Conservation (phyloP, 2,329 filamentous ascomycete species). For the Penicillium digitatum region DNA sequence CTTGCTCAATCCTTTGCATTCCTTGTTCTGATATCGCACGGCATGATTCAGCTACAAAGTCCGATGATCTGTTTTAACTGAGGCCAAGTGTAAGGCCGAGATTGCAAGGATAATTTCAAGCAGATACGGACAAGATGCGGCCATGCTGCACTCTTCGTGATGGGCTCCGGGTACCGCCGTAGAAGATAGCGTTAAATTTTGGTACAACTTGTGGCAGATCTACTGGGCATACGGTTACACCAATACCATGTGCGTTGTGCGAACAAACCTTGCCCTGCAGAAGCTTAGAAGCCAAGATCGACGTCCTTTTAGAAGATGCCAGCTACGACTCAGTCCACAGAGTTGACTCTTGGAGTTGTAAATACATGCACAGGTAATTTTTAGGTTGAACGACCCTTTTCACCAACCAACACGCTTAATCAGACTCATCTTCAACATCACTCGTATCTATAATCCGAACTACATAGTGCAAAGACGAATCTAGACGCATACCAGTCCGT, state of each 20-base stretch:
- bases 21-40: constrained; percentile 36
- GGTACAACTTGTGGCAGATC: no score
- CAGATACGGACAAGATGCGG: constrained; percentile 44
- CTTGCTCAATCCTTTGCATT: constrained; percentile 33
- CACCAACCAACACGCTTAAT: no score
- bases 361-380: no score
- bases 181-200: no score
- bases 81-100: constrained; percentile 44
- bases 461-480: neutral
- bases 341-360: neutral
- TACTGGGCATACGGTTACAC: no score
- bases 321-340: neutral
- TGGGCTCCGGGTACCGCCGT: no score
- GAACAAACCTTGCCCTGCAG: no score
- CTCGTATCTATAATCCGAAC: neutral
- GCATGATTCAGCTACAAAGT: constrained; percentile 33
- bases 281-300: neutral
- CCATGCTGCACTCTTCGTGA: constrained; percentile 17
- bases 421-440: neutral
- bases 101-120: constrained; percentile 45
- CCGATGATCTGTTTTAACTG: constrained; percentile 34
- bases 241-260: no score
- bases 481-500: neutral
- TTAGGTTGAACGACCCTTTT: no score
- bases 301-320: neutral